Conservation (phyloP, 192 early-diverging fungal species). For the Diversispora epigaea region DNA sequence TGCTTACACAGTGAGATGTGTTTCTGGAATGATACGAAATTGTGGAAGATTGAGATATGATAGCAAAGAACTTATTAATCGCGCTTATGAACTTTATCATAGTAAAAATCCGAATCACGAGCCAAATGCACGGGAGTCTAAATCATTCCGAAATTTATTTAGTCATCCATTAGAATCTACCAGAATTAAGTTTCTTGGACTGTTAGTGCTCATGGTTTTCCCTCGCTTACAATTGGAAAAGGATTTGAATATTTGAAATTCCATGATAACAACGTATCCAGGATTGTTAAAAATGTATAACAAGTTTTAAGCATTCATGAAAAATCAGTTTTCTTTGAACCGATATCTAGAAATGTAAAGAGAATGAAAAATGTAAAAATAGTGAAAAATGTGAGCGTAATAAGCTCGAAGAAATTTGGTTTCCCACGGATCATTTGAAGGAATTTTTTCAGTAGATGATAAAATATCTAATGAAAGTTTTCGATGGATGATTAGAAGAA, state of each 20-base stretch:
- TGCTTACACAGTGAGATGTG: conserved; percentile 29
- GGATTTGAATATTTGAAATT: conserved; percentile 24
- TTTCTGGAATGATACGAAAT: conserved; percentile 37
- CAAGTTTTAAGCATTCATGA: background rate
- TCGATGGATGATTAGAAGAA: background rate
- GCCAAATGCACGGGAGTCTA: background rate
- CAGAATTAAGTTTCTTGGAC: conserved; percentile 34
- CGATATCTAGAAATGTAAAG: background rate
- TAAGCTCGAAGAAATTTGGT: background rate
- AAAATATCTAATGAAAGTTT: background rate
- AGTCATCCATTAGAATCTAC: conserved; percentile 29
- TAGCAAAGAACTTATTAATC: too few relatives aligned
- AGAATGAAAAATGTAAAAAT: too few relatives aligned
- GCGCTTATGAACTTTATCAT: too few relatives aligned
- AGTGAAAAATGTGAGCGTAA: too few relatives aligned
- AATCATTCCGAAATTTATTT: background rate
- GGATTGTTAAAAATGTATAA: conserved; percentile 21
- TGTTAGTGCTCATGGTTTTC: conserved; percentile 27
- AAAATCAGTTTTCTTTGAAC: background rate
- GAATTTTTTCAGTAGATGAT: background rate
- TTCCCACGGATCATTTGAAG: background rate
- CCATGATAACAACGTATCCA: conserved; percentile 14
- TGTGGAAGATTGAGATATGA: conserved; percentile 29
- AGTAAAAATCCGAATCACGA: background rate
- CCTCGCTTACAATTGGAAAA: conserved; percentile 7